Percentiles rank a stretch among this genome's conserved stretches.
phyloP scores from a whole-genome alignment of 441 rosid species.

The Theobroma grandiflorum region DNA sequence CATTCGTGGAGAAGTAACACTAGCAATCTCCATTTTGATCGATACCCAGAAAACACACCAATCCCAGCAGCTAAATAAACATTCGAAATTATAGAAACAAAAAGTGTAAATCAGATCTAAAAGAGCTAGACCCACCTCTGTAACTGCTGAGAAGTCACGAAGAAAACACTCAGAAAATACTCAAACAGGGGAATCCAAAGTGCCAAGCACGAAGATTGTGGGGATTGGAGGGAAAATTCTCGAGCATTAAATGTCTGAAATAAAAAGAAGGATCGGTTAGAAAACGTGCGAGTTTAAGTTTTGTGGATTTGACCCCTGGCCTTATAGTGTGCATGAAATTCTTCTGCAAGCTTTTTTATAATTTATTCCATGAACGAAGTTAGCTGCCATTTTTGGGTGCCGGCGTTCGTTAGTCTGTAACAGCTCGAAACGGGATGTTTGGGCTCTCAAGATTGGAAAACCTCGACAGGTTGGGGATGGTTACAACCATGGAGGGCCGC shows the following conservation, averaged over 20 bases:
- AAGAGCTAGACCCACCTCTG: constrained; percentile 25
- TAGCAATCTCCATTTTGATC: constrained; percentile 44
- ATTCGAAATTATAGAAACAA: not conserved
- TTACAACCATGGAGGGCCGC: no score
- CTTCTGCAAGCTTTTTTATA: not conserved
- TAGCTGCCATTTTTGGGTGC: not conserved
- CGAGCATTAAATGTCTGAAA: not conserved
- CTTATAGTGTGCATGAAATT: not conserved
- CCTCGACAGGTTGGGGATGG: no score
- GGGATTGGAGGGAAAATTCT: constrained; percentile 8
- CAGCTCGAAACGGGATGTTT: no score
- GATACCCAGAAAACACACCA: constrained; percentile 19
- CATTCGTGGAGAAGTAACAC: constrained; percentile 40
- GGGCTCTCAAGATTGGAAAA: no score
- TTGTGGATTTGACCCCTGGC: not conserved
- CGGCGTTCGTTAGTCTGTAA: no score
- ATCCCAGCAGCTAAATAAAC: constrained; percentile 29
- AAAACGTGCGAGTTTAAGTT: constrained; percentile 19
- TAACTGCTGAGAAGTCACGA: not conserved
- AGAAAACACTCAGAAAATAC: not conserved
- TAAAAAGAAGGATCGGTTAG: not conserved
- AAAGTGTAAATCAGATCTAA: constrained; percentile 25
- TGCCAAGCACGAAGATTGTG: constrained; percentile 2
- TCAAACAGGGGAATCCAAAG: not conserved
- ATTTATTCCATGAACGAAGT: not conserved